A percentile compares a stretch with the other conserved stretches of the same genome.
Conservation (phyloP, 176 grass and related monocot genomes). For the Cymbopogon citratus region DNA sequence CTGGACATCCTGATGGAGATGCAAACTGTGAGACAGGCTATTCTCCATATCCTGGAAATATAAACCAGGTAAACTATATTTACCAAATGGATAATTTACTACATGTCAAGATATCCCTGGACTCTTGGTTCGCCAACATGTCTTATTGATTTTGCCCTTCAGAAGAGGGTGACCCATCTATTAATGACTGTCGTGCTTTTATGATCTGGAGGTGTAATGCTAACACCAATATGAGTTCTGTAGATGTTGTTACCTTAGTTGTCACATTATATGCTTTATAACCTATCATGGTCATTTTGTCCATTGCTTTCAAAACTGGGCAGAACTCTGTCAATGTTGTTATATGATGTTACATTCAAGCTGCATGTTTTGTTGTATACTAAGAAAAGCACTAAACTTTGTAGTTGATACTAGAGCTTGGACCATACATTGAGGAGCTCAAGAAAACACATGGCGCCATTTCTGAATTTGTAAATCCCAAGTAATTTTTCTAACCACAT, state of each 20-base stretch:
- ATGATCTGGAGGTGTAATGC: not conserved
- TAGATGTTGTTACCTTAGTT: not conserved
- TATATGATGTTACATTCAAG: not conserved
- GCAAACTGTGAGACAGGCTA: constrained; percentile 78
- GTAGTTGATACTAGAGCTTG: constrained; percentile 94
- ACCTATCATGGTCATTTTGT: not conserved
- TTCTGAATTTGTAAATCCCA: constrained; percentile 96
- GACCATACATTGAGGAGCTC: constrained; percentile 81
- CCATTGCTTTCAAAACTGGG: not conserved
- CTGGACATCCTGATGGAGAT: constrained; percentile 91
- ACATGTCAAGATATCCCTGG: not conserved
- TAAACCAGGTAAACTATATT: constrained; percentile 77
- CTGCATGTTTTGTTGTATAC: not conserved
- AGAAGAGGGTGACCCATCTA: not conserved
- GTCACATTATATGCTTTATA: not conserved
- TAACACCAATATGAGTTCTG: not conserved
- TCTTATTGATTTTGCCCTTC: not conserved
- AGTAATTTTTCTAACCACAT: constrained; percentile 50
- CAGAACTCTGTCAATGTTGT: not conserved
- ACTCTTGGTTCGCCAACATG: constrained; percentile 4
- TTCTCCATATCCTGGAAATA: constrained; percentile 96
- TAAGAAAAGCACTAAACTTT: constrained; percentile 14
- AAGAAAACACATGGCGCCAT: constrained; percentile 85
- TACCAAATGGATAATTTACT: constrained; percentile 1
- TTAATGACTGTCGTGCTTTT: not conserved